Evolutionary conservation across 352 stramenopile species (phyloP), one percentile per base, ranked within the genome.

Genomic region (Phytophthora megakarya): DNA sequence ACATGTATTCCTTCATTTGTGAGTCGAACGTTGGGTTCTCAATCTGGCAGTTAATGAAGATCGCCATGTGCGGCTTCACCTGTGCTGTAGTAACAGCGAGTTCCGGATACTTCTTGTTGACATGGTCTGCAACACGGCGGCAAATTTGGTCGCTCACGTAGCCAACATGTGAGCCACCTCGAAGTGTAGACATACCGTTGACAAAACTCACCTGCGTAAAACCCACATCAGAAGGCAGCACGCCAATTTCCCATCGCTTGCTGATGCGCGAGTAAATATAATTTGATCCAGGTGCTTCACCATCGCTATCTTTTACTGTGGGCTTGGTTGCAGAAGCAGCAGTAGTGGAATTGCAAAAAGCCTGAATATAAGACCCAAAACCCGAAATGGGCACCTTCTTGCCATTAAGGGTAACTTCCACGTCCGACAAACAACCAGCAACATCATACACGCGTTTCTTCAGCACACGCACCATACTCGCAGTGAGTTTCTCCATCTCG

Each of bases 1-100:
- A 99, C 47, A 99, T 92, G 58, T 92, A 97, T 72, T 99, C 98
- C 73, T 99, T 99, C 62, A 98, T 99, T 66, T 99, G 98, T 52
- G 95, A 99, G 68, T 99, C 97, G 70, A 99, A 99, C 2, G 96
- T 97, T 16, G 98, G 98, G 73, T 99, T 99, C 54, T 99, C 93
- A 19, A 99, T 97, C 46, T 99, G 82, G 59, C 90, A 98, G 74
- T 99, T 99, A 40, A 99, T 97, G 77, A 99, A 99, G 15, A 99
- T 81, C 9, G 81, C 88, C 26, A 99, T 71, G 72, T 99, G 97
- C 47, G 98, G 97, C 75, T 99, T 99, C 74, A 99, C 97, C 47
- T 99, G 90, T 8, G 85, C 79, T 0, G 91, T 78, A 21, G 93
- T 99, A 15, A 99, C 75, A 11, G 92, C 92, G 4, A 93, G 69